These are phyloP conservation scores for Penicillium subrubescens DNA, from an alignment of 495 filamentous ascomycete species.

Conservation along the genomic window DNA sequence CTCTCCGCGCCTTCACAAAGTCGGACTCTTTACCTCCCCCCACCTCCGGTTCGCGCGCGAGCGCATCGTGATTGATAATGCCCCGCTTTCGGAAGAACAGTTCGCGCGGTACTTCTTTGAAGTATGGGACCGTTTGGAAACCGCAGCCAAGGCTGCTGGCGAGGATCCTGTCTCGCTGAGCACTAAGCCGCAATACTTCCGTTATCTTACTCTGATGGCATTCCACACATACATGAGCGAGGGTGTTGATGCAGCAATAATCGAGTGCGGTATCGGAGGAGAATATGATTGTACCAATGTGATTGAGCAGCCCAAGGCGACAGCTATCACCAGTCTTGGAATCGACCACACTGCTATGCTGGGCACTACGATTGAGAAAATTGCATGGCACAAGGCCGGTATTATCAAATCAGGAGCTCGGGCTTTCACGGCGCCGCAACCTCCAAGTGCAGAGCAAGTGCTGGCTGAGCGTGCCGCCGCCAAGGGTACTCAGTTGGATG, in stretches of 20 bases:
- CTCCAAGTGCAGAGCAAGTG: slow-evolving; percentile 64
- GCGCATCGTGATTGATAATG: slow-evolving; percentile 80
- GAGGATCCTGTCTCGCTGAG: slow-evolving; percentile 46
- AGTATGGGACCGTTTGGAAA: slow-evolving; percentile 77
- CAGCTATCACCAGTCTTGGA: slow-evolving; percentile 80
- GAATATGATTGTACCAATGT: slow-evolving; percentile 94
- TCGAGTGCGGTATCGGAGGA: slow-evolving; percentile 92
- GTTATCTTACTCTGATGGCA: slow-evolving; percentile 86
- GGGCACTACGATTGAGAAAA: slow-evolving; percentile 82
- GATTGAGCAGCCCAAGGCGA: slow-evolving; percentile 69
- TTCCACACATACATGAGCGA: slow-evolving; percentile 84
- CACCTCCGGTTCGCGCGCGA: slow-evolving; percentile 87
- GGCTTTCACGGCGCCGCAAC: slow-evolving; percentile 77
- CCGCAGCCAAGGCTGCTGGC: slow-evolving; percentile 49
- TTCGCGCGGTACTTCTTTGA: slow-evolving; percentile 90
- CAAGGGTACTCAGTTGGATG: slow-evolving; percentile 58
- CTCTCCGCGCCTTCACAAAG: slow-evolving; percentile 49
- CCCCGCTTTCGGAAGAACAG: slow-evolving; percentile 69
- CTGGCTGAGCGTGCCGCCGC: slow-evolving; percentile 71
- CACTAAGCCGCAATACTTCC: slow-evolving; percentile 83
- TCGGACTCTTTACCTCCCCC: slow-evolving; percentile 87
- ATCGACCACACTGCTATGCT: slow-evolving; percentile 86
- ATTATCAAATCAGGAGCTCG: slow-evolving; percentile 76
- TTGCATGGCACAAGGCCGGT: slow-evolving; percentile 96
- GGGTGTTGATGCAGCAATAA: slow-evolving; percentile 78